Percentiles rank a stretch among this genome's conserved stretches.
phyloP scores from a whole-genome alignment of 495 filamentous ascomycete genomes.

The Astrothelium subdiscretum region DNA sequence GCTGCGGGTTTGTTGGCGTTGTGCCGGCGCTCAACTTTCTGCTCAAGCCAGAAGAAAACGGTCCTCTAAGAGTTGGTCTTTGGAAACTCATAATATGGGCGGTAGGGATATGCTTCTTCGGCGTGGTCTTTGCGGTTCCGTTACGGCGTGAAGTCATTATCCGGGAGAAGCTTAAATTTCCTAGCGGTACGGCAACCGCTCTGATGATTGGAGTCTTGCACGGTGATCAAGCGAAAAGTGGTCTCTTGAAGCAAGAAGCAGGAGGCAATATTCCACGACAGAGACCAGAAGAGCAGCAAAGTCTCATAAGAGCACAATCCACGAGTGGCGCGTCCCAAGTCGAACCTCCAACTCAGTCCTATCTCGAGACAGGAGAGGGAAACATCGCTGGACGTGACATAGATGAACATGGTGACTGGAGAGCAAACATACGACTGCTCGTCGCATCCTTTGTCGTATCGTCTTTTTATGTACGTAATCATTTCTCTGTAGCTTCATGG shows the following conservation, averaged over 20 bases:
- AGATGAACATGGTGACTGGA: constrained; percentile 43
- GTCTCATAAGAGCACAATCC: not conserved
- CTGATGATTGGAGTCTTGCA: constrained; percentile 85
- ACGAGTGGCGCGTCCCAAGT: not conserved
- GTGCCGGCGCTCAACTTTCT: constrained; percentile 87
- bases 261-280: not conserved
- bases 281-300: not conserved
- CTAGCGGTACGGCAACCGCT: constrained; percentile 88
- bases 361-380: constrained; percentile 2
- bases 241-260: constrained; percentile 14
- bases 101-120: constrained; percentile 85
- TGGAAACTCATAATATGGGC: constrained; percentile 79
- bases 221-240: constrained; percentile 39
- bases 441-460: constrained; percentile 47
- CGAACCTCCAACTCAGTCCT: constrained; percentile 3
- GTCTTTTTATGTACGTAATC: constrained; percentile 37
- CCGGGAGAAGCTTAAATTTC: constrained; percentile 82
- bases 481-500: not conserved
- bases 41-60: constrained; percentile 37
- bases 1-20: constrained; percentile 89
- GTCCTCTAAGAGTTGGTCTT: constrained; percentile 49
- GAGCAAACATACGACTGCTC: constrained; percentile 48
- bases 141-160: constrained; percentile 81
- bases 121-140: constrained; percentile 91
- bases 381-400: constrained; percentile 3